Evolutionary conservation across 306 rosid genomes (phyloP).

Genomic region (Quercus variabilis): DNA sequence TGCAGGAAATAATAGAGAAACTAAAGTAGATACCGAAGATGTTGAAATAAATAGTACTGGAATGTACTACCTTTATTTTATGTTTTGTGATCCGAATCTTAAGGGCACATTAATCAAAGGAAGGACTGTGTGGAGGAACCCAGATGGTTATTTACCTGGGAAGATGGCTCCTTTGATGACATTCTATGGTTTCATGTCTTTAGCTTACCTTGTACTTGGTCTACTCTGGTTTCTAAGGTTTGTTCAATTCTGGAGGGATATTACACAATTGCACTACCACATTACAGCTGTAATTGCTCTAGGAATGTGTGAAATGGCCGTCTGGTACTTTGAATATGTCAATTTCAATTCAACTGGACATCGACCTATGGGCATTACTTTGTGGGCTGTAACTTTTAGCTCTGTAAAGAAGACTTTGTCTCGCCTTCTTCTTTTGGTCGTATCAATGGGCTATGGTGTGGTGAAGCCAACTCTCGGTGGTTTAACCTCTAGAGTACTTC

Average conservation of each 20-base stretch:
- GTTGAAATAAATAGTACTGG: conserved; percentile 59
- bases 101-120: conserved; percentile 70
- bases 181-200: conserved; percentile 74
- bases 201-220: conserved; percentile 77
- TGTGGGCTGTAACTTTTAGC: conserved; percentile 88
- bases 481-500: conserved; percentile 49
- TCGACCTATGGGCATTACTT: conserved; percentile 88
- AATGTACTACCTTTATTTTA: conserved; percentile 89
- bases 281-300: conserved; percentile 85
- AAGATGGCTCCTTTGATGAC: conserved; percentile 89
- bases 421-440: conserved; percentile 81
- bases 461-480: conserved; percentile 85
- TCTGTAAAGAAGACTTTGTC: conserved; percentile 84
- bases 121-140: conserved; percentile 86
- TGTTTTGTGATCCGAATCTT: conserved; percentile 70
- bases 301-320: conserved; percentile 96
- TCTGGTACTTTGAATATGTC: conserved; percentile 91
- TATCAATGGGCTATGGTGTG: conserved; percentile 87
- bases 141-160: conserved; percentile 80
- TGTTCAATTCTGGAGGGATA: conserved; percentile 80
- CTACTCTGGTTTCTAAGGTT: conserved; percentile 79
- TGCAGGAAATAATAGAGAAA: conserved; percentile 40
- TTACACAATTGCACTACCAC: conserved; percentile 77
- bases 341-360: conserved; percentile 82
- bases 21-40: conserved; percentile 28